These are phyloP conservation scores for Hibiscus syriacus DNA, from an alignment of 345 rosid genomes.

Conservation along the genomic window DNA sequence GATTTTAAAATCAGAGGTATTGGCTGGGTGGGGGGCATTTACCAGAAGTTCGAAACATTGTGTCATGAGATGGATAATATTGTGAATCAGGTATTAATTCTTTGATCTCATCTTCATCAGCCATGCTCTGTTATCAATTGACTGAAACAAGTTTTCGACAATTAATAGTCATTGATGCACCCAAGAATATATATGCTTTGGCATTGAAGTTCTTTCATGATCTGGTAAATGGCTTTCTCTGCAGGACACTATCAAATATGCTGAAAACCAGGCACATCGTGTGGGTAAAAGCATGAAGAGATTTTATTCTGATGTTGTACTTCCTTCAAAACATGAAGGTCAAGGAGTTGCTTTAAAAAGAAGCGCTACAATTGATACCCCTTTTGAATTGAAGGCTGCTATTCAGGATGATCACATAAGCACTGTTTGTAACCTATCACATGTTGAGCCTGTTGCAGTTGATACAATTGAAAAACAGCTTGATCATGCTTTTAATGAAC, in stretches of 20 bases:
- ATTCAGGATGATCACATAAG: conserved; percentile 11
- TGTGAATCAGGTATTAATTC: conserved; percentile 38
- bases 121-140: neutral
- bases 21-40: conserved; percentile 60
- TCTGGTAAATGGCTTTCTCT: conserved; percentile 14
- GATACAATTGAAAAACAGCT: conserved; percentile 1
- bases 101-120: conserved; percentile 1
- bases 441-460: conserved; percentile 6
- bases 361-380: conserved; percentile 10
- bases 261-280: conserved; percentile 32
- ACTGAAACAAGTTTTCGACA: neutral
- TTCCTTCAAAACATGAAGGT: conserved; percentile 25
- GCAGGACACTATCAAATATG: conserved; percentile 39
- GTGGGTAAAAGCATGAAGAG: conserved; percentile 35
- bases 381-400: conserved; percentile 15
- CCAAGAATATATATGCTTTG: neutral
- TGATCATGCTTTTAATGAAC: conserved; percentile 5
- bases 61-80: conserved; percentile 55
- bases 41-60: conserved; percentile 58
- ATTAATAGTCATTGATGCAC: neutral
- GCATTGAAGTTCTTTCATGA: neutral
- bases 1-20: conserved; percentile 39
- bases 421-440: conserved; percentile 9
- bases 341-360: conserved; percentile 16
- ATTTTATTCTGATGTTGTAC: conserved; percentile 33